These are phyloP conservation scores for Penicillium sp. DNA, from an alignment of 2,329 filamentous ascomycete species.

Conservation along the genomic window DNA sequence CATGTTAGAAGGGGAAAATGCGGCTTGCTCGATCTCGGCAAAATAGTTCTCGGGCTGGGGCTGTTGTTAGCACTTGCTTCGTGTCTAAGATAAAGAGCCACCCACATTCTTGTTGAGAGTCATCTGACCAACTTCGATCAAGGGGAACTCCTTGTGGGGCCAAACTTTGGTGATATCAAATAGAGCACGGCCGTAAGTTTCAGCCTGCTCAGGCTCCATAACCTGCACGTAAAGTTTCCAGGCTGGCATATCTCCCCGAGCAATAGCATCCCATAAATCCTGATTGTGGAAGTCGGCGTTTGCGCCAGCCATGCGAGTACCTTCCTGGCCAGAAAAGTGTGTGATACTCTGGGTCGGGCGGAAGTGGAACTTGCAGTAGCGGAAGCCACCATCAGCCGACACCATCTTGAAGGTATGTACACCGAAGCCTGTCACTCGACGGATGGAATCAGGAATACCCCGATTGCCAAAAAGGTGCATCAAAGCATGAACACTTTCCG, in stretches of 20 bases:
- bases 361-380: conserved; percentile 62
- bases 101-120: conserved; percentile 52
- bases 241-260: conserved; percentile 56
- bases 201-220: conserved; percentile 54
- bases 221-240: conserved; percentile 59
- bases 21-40: conserved; percentile 65
- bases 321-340: conserved; percentile 55
- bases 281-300: conserved; percentile 60
- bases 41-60: conserved; percentile 55
- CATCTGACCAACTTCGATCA: conserved; percentile 52
- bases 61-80: conserved; percentile 6
- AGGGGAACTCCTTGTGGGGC: conserved; percentile 53
- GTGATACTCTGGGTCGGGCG: conserved; percentile 57
- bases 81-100: not conserved
- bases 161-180: conserved; percentile 60
- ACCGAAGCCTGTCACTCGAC: conserved; percentile 56
- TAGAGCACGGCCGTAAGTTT: conserved; percentile 50
- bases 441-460: conserved; percentile 47
- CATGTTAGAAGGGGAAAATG: conserved; percentile 64
- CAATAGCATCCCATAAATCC: conserved; percentile 62
- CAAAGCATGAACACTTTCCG: conserved; percentile 59
- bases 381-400: conserved; percentile 50
- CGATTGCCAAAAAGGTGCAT: conserved; percentile 63
- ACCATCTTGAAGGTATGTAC: conserved; percentile 37
- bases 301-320: conserved; percentile 50